Evolutionary conservation across 1,284 basidiomycete genomes (phyloP), one percentile per base, ranked within the genome.

Genomic region (Dichomitus squalens): DNA sequence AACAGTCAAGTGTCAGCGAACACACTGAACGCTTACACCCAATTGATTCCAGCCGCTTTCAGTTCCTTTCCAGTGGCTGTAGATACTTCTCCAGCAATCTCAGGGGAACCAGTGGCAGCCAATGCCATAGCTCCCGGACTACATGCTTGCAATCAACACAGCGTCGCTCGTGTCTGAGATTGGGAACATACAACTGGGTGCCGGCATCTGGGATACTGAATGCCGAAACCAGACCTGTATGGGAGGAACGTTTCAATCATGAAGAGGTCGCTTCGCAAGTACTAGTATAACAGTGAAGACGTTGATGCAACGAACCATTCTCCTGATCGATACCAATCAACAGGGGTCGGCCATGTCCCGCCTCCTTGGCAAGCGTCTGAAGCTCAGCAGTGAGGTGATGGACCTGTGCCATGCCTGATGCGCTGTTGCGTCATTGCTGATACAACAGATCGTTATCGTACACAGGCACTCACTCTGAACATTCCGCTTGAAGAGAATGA

Each of bases 41-140:
- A 90, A 63, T 87, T 86, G 56, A 90, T 83, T 0, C 88, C 87
- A 2, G 77, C 82, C 39, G 81, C 70, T 52, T 77, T 80, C 59
- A 90, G 73, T 68, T 90, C 87, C 23, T 66, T 71, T 1, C 76
- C 87, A 1, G 79, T 79, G 0, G 80, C 83, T 38, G 68, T 66
- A 7, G 83, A 75, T 1, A 87, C 78, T 12, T 75, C 53, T 47
- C 78, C 75, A 3, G 82, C 80, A 0, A 84, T 65, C 2, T 75
- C 74, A 0, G 73, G 61, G 8, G 80, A 80, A 0, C 77, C 78
- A 0, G 83, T 80, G 3, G 85, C 82, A 4, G 84, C 84, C 1
- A 87, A 72, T 0, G 86, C 83, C 88, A 90, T 90, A 1, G 87
- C 86, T 0, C 87, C 87, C 8, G 88, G 87, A 57, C 87, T 89